A percentile compares a stretch with the other conserved stretches of the same genome.
phyloP scores from a whole-genome alignment of 2,329 filamentous ascomycete genomes.

The Colletotrichum sp. region DNA sequence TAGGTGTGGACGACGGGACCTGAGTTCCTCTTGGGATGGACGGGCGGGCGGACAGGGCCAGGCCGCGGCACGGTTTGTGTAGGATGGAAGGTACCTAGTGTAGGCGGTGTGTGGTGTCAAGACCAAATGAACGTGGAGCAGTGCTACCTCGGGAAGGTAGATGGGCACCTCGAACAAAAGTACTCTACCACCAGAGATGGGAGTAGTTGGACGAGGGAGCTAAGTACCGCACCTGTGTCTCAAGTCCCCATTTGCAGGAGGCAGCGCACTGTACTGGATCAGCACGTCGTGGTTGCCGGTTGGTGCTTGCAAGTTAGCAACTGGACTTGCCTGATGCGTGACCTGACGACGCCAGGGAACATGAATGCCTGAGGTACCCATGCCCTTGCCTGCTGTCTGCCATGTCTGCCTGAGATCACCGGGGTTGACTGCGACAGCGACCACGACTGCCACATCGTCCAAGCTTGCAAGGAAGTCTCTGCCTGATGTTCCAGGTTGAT shows the following conservation, averaged over 20 bases:
- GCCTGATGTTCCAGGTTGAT: neutral
- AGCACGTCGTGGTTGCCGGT: neutral
- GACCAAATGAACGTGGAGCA: neutral
- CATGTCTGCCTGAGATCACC: neutral
- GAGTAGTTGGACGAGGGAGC: neutral
- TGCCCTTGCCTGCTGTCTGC: neutral
- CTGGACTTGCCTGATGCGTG: neutral
- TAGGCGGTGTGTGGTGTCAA: neutral
- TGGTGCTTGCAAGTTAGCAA: neutral
- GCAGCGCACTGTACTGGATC: neutral
- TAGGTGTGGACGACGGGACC: neutral
- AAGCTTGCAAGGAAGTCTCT: neutral
- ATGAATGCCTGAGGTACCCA: neutral
- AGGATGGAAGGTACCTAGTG: neutral
- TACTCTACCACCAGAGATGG: neutral
- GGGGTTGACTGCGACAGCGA: neutral
- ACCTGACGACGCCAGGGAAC: neutral
- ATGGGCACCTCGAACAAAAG: rapidly evolving
- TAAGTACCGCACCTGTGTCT: neutral
- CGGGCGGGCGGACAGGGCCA: neutral
- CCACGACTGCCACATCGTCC: neutral
- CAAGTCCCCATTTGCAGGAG: neutral
- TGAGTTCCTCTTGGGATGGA: neutral
- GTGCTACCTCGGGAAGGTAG: neutral
- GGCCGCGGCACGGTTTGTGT: neutral